A percentile compares a stretch with the other conserved stretches of the same genome.
Conservation (phyloP, 148 eudicot genomes). For the Bassia scoparia region DNA sequence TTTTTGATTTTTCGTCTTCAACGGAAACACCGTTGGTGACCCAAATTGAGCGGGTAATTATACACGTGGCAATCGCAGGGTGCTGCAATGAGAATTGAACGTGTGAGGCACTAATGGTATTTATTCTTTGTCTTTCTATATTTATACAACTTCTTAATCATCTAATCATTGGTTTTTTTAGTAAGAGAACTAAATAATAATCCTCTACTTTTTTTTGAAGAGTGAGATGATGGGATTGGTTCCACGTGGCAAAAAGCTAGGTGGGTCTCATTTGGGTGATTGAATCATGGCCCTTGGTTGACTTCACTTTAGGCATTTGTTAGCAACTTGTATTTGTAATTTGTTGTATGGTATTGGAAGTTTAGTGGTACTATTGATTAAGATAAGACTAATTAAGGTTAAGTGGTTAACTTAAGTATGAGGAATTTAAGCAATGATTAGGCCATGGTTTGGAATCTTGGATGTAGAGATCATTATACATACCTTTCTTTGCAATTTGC, state of each 20-base stretch:
- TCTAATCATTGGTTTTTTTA: neutral
- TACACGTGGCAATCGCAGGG: constrained; percentile 36
- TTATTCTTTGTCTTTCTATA: constrained; percentile 8
- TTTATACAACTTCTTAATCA: neutral
- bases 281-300: neutral
- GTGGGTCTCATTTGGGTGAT: neutral
- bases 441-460: neutral
- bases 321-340: neutral
- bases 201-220: neutral
- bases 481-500: constrained; percentile 9
- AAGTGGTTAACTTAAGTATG: neutral
- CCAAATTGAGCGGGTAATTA: constrained; percentile 45
- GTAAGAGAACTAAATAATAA: neutral
- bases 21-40: constrained; percentile 50
- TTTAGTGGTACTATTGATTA: neutral
- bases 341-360: neutral
- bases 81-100: constrained; percentile 12
- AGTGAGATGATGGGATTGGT: neutral
- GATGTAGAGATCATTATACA: neutral
- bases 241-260: neutral
- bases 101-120: constrained; percentile 21
- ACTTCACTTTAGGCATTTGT: neutral
- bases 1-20: constrained; percentile 30
- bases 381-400: too few species aligned
- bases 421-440: neutral